A percentile compares a stretch with the other conserved stretches of the same genome.
phyloP scores from a whole-genome alignment of 352 stramenopile genomes.

The Phytophthora pseudosyringae region DNA sequence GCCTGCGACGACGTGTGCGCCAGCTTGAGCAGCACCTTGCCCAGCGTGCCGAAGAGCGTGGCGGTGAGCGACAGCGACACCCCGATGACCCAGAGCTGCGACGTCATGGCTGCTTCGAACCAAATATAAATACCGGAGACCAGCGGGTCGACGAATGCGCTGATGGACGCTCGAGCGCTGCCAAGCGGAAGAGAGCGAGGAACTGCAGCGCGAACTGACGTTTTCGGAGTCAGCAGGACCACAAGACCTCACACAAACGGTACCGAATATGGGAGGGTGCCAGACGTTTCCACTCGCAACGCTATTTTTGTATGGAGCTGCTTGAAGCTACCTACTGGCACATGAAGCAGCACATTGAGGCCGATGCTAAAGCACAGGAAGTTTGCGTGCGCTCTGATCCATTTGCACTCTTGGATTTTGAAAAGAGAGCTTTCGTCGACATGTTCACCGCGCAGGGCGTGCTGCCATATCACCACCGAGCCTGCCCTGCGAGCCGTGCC shows the following conservation, averaged over 20 bases:
- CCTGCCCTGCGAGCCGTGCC: background rate
- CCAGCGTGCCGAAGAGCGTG: slow-evolving; percentile 86
- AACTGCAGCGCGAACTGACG: slow-evolving; percentile 30
- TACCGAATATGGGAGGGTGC: slow-evolving; percentile 15
- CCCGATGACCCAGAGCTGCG: slow-evolving; percentile 73
- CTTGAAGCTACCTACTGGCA: slow-evolving; percentile 14
- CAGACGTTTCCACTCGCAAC: slow-evolving; percentile 1
- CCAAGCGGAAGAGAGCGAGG: slow-evolving; percentile 32
- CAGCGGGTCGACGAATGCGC: slow-evolving; percentile 5
- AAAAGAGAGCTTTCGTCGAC: background rate
- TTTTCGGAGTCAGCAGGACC: slow-evolving; percentile 21
- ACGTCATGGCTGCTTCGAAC: slow-evolving; percentile 35
- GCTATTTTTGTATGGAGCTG: slow-evolving; percentile 26
- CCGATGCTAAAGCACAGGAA: background rate
- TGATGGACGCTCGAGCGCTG: slow-evolving; percentile 2
- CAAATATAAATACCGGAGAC: slow-evolving; percentile 31
- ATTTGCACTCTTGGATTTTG: background rate
- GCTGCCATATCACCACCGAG: background rate
- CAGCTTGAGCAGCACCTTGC: slow-evolving; percentile 89
- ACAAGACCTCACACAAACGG: slow-evolving; percentile 14
- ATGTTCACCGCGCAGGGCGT: background rate
- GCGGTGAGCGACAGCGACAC: slow-evolving; percentile 81
- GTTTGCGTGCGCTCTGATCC: background rate
- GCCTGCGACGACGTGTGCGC: slow-evolving; percentile 71
- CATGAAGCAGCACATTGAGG: background rate